A percentile compares a stretch with the other conserved stretches of the same genome.
These are phyloP conservation scores for Penicillium turbatum DNA, from an alignment of 495 filamentous ascomycete species.

Conservation along the genomic window DNA sequence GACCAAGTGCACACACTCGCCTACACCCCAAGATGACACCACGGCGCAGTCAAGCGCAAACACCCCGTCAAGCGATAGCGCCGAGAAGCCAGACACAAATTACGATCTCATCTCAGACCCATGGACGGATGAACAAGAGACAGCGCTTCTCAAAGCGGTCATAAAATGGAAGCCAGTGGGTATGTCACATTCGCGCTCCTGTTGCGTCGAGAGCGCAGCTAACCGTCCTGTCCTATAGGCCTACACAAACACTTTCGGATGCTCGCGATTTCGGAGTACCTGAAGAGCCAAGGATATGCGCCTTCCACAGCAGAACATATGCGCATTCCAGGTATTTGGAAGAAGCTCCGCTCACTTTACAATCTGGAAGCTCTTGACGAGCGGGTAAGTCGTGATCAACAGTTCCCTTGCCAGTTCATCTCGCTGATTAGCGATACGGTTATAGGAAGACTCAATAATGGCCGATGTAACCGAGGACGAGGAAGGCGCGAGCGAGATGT, in stretches of 20 bases:
- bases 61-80: slow-evolving; percentile 33
- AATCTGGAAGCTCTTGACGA: slow-evolving; percentile 87
- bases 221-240: slow-evolving; percentile 46
- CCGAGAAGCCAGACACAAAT: slow-evolving; percentile 31
- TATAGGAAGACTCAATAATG: slow-evolving; percentile 47
- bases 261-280: slow-evolving; percentile 78
- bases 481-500: slow-evolving; percentile 50
- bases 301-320: slow-evolving; percentile 67
- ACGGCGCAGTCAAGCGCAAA: slow-evolving; percentile 30
- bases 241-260: slow-evolving; percentile 98
- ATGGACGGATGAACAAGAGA: slow-evolving; percentile 96
- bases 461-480: slow-evolving; percentile 60
- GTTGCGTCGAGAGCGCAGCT: neutral
- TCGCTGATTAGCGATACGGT: slow-evolving; percentile 2
- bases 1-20: slow-evolving; percentile 31
- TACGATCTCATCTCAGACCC: slow-evolving; percentile 57
- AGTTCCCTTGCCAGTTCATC: neutral
- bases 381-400: slow-evolving; percentile 48
- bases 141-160: slow-evolving; percentile 81
- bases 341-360: slow-evolving; percentile 77
- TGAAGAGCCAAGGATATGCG: slow-evolving; percentile 83
- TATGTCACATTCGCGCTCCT: slow-evolving; percentile 34
- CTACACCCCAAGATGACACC: slow-evolving; percentile 39
- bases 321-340: slow-evolving; percentile 85
- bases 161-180: slow-evolving; percentile 94